phyloP scores from a whole-genome alignment of 495 filamentous ascomycete genomes.

The Lasiosphaeris hirsuta region DNA sequence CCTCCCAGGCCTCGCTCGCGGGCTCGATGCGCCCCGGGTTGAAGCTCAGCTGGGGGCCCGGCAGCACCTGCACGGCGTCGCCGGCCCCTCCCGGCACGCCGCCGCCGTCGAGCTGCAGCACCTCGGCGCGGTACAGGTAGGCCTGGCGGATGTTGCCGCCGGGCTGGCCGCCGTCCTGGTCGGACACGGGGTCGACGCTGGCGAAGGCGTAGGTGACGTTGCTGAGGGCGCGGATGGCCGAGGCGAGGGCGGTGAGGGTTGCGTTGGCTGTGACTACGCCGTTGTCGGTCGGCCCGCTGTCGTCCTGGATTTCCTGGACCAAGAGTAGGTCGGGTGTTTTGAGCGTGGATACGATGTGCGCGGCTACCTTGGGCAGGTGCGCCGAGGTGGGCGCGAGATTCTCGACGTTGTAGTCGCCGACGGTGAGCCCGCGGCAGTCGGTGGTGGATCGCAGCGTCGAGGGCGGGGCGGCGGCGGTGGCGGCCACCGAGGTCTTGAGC shows the following conservation, averaged over 20 bases:
- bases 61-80: conserved; percentile 46
- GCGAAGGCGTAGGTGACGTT: conserved; percentile 44
- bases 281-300: conserved; percentile 50
- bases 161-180: conserved; percentile 54
- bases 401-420: conserved; percentile 61
- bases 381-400: conserved; percentile 50
- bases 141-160: conserved; percentile 64
- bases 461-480: conserved; percentile 33
- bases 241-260: conserved; percentile 44
- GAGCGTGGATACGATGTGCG: conserved; percentile 53
- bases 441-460: conserved; percentile 43
- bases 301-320: conserved; percentile 61
- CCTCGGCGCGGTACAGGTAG: conserved; percentile 54
- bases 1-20: conserved; percentile 46
- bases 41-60: conserved; percentile 45
- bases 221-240: conserved; percentile 38
- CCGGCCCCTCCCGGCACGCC: conserved; percentile 41
- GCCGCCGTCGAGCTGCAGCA: conserved; percentile 48
- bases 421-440: conserved; percentile 49
- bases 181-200: conserved; percentile 47
- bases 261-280: conserved; percentile 44
- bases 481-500: conserved; percentile 35
- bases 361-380: conserved; percentile 47
- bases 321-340: conserved; percentile 53
- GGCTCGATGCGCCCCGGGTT: conserved; percentile 62